Conservation (phyloP, 768 basidiomycete genomes). For the Suillus placidus region DNA sequence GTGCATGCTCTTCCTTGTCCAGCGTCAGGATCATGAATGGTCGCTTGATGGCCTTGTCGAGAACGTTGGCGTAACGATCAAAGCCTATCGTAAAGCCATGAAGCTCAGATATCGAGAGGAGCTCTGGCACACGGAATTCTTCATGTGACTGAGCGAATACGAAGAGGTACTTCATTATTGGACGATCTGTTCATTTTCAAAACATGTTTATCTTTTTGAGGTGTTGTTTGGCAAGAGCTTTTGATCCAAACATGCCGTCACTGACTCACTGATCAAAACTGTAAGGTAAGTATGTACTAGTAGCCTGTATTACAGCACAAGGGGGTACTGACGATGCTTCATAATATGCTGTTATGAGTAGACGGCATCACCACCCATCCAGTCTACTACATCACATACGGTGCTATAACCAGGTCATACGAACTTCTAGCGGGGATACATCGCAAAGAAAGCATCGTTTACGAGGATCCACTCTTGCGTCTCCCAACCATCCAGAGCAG, state of each 20-base stretch:
- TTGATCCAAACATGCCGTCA: conserved; percentile 2
- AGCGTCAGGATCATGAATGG: conserved; percentile 79
- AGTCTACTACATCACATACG: neutral
- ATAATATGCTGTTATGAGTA: neutral
- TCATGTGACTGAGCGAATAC: conserved; percentile 81
- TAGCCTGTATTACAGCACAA: too few species aligned
- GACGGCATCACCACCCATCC: neutral
- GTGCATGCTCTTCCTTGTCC: conserved; percentile 71
- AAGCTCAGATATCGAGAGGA: conserved; percentile 75
- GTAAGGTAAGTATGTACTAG: too few species aligned
- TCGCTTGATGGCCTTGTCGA: conserved; percentile 48
- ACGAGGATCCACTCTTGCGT: neutral
- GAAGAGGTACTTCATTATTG: conserved; percentile 53
- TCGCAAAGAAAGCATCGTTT: neutral
- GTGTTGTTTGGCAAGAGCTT: conserved; percentile 20
- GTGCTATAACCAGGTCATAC: neutral
- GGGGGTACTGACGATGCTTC: neutral
- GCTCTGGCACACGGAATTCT: conserved; percentile 84
- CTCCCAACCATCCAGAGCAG: neutral
- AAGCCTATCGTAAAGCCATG: conserved; percentile 64
- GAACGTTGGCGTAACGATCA: conserved; percentile 40
- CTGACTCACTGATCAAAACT: neutral
- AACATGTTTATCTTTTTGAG: neutral
- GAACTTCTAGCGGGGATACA: neutral
- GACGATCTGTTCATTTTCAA: conserved; percentile 6